Evolutionary conservation across 2,329 filamentous ascomycete genomes (phyloP), one percentile per base, ranked within the genome.

Genomic region (Phoma sp.): DNA sequence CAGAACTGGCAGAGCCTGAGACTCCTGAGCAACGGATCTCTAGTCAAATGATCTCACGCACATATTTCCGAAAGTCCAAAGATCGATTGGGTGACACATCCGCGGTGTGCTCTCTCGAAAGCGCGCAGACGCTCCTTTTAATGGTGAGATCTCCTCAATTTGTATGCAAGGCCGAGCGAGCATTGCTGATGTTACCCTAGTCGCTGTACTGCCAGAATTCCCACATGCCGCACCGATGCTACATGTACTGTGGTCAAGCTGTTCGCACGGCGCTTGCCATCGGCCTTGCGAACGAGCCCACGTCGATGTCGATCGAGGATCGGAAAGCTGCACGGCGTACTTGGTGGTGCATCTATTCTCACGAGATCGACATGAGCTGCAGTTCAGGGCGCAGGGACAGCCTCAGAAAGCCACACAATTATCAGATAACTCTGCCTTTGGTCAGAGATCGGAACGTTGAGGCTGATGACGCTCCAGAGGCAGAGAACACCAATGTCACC

Each of bases 231-330:
- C 39, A 42, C n/a, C 13, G 25, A 30, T 42, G 39, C 25, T 42
- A 42, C n/a, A 42, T 42, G 39, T 42, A 42, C 18, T 42, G 39
- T 42, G 39, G 39, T 42, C 39, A 42, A 42, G 39, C 39, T 8
- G 39, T 42, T 10, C 39, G 39, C 22, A 42, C 39, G 13, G 39
- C 39, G 10, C 39, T 42, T 10, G 39, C 39, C 8, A 42, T 42
- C 18, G 39, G 39, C 8, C 39, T 42, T 11, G 39, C 39, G 3
- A 42, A 42, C n/a, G 39, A 42, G 13, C 30, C 25, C 14, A 42
- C 27, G 9, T 42, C 39, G 4, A 42, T 32, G n/a, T 42, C 39
- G 18, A 18, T 25, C 18, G 24, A 29, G 30, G 39, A 42, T n/a
- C 39, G 13, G 5, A 42, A 32, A 10, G 39, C 39, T 30, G 39